Evolutionary conservation across 2,329 filamentous ascomycete genomes (phyloP), one percentile per base, ranked within the genome.

Genomic region (Colletotrichum sp.): DNA sequence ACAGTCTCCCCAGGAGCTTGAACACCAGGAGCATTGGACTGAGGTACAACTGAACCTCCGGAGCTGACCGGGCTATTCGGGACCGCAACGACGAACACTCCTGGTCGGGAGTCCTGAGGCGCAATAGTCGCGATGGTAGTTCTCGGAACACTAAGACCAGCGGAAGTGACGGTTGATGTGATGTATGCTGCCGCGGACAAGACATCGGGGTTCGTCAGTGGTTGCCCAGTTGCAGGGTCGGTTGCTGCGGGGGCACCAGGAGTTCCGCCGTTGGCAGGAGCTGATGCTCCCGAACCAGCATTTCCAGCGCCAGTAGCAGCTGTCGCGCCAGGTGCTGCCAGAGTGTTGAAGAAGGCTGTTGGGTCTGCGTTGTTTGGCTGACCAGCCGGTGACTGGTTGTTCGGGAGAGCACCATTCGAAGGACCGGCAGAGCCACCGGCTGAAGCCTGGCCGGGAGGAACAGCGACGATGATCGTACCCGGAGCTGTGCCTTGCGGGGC

Each of bases 401-500:
- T 43, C 38, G 38, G 38, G 1, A 4, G 8, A 1, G 10, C 52
- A 1, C 21, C 52, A 3, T 56, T 56, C 0, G 52, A 56, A 4
- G 52, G 21, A 26, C 21, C 21, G 1, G 56, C 28, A 30, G 56
- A 21, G 4, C 56, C 58, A 8, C 58, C 58, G 1, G 0, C n/a
- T 3, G 28, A 61, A 14, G 58, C 58, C 32, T 61, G 58, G 0
- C 18, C n/a, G 3, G 71, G n/a, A 5, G 75, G 68, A 8, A 61
- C 36, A 5, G 62, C 59, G 3, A 77, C 71, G 5, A 78, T 32
- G 0, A 78, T 38, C 1, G 75, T 76, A 4, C 77, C 76, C 5
- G 21, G 52, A 7, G 10, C 36, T 1, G 55, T 71, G 2, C n/a
- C 58, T 61, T 61, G 26, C 4, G 58, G 58, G 2, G 58, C 28